Evolutionary conservation across 345 rosid species (phyloP).

Genomic region (Rhodamnia argentea): DNA sequence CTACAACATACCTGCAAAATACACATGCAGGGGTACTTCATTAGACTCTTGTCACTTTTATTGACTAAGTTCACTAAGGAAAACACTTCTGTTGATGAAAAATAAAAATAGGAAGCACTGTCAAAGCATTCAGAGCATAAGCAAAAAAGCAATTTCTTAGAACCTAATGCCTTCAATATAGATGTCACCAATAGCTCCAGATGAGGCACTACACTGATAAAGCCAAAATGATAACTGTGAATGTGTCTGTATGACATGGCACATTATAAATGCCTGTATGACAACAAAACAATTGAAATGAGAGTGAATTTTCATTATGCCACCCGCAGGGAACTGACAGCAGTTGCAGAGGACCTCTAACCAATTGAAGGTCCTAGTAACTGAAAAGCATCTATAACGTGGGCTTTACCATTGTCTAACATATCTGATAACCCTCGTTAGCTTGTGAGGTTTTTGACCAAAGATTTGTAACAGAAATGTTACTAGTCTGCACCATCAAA

Average conservation of each 20-base stretch:
- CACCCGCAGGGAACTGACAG: background rate
- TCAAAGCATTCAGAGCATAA: background rate
- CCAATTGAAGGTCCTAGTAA: background rate
- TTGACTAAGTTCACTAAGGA: background rate
- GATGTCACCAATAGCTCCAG: background rate
- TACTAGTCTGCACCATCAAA: background rate
- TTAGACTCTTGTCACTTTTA: background rate
- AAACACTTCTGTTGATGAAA: background rate
- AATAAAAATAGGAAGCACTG: background rate
- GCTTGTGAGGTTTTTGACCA: background rate
- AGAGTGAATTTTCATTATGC: background rate
- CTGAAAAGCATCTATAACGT: background rate
- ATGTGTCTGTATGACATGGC: background rate
- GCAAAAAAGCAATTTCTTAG: background rate
- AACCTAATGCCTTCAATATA: background rate
- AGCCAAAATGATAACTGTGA: background rate
- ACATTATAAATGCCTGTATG: background rate
- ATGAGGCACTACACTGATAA: background rate
- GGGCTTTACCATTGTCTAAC: background rate
- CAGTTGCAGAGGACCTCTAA: background rate
- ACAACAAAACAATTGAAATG: background rate
- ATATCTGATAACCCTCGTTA: background rate
- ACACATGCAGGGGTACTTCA: background rate
- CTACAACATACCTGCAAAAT: constrained; percentile 27
- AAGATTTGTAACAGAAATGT: background rate